A percentile compares a stretch with the other conserved stretches of the same genome.
These are phyloP conservation scores for Suillus tomentosus DNA, from an alignment of 768 basidiomycete genomes.

Conservation along the genomic window DNA sequence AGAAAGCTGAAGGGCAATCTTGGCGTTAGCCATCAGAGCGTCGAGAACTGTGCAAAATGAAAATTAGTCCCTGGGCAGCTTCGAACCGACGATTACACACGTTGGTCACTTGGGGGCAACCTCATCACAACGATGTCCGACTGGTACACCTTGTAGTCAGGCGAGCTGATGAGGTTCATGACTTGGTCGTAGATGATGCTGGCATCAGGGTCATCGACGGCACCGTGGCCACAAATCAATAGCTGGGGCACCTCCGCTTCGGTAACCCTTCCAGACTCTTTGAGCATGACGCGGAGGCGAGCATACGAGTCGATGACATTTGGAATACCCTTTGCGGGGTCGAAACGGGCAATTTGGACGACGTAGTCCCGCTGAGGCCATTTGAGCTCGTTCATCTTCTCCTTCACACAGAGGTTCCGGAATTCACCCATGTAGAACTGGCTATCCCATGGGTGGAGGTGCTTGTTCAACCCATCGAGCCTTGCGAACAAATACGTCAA, in stretches of 20 bases:
- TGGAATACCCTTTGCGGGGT: conserved; percentile 84
- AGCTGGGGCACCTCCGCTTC: conserved; percentile 66
- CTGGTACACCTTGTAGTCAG: conserved; percentile 52
- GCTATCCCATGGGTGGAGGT: conserved; percentile 77
- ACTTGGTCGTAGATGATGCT: conserved; percentile 87
- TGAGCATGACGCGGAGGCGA: conserved; percentile 73
- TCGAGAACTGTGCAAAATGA: conserved; percentile 63
- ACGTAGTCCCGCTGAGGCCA: conserved; percentile 87
- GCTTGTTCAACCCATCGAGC: conserved; percentile 95
- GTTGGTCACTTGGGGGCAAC: conserved; percentile 80
- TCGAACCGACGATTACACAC: conserved; percentile 43
- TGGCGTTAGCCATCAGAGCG: conserved; percentile 84
- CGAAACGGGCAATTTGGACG: conserved; percentile 93
- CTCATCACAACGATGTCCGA: conserved; percentile 77
- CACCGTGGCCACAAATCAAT: conserved; percentile 86
- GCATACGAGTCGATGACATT: conserved; percentile 87
- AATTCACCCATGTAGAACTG: conserved; percentile 91
- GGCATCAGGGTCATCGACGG: conserved; percentile 94
- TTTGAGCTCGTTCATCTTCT: conserved; percentile 76
- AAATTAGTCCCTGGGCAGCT: conserved; percentile 8
- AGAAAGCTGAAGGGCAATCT: conserved; percentile 89
- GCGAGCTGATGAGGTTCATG: conserved; percentile 57
- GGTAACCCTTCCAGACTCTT: conserved; percentile 42
- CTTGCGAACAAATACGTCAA: conserved; percentile 35
- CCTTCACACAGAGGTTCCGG: conserved; percentile 71